Base-by-base conservation (phyloP, 768 basidiomycete species). In the Suillus decipiens region DNA sequence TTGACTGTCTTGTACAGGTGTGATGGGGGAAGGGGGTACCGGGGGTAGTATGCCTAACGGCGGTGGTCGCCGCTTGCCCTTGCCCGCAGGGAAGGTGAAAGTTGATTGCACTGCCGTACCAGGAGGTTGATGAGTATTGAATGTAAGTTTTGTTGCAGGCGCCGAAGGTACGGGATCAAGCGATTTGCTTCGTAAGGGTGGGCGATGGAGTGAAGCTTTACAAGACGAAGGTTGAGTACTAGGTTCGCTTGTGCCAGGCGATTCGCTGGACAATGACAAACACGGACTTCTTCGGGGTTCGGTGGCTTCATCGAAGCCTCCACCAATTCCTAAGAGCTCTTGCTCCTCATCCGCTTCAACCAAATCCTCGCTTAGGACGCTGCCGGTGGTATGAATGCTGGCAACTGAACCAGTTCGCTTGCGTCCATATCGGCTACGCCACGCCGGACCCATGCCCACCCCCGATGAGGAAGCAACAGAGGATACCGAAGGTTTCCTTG, bases 321-420 rank as follows among this genome's bases (percentile, higher is more conserved):
- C 86, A 60, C 89, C 87, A 19, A 89, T 73, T 51, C 89, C 88
- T 47, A 92, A 80, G 1, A 92, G 77, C 63, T 87, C 88, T 55
- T 84, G 76, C 71, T 93, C 90, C 71, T 93, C 92, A 24, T 92
- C 90, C 66, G 90, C 90, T 70, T 93, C 92, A 11, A 93, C 85
- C 10, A 93, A 83, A 59, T 93, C 82, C 72, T 93, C 92, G 70
- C 90, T 93, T 48, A 92, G 72, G 47, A 89, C 77, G 72, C 92
- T 93, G 68, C 83, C 83, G 43, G 74, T 81, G 1, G 90, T 91
- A 66, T 77, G 78, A 70, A 82, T 85, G 70, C 90, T 92, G n/a
- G 89, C 87, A 50, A 88, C 80, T 17, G 92, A 93, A 2, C 84
- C 89, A 9, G 89, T 82, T 51, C 92, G 88, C 71, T 87, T 89